phyloP scores from a whole-genome alignment of 2,329 filamentous ascomycete species.

The Beauveria varroae region DNA sequence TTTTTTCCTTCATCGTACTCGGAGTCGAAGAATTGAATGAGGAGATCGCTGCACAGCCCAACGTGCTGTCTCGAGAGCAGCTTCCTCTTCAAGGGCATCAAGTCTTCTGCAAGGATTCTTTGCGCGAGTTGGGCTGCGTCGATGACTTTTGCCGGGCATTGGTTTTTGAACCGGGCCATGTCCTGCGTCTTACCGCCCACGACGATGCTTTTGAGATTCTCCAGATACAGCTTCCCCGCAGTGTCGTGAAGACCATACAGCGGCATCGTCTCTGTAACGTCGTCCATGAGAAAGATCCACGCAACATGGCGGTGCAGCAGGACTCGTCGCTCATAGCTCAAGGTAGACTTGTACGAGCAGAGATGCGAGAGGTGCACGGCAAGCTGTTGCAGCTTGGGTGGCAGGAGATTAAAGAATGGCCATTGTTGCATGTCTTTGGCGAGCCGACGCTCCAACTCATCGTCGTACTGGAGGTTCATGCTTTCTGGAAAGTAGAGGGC shows the following conservation, averaged over 20 bases:
- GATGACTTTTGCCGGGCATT: not conserved
- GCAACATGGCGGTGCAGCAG: conserved; percentile 4
- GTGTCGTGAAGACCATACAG: conserved; percentile 3
- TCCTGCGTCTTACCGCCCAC: not conserved
- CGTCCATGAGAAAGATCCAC: conserved; percentile 9
- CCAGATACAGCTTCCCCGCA: conserved; percentile 2
- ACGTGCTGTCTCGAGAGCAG: not conserved
- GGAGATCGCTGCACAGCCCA: not conserved
- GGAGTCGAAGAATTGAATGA: conserved; percentile 3
- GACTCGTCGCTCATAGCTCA: conserved; percentile 4
- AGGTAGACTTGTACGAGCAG: not conserved
- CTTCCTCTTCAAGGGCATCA: conserved; percentile 4
- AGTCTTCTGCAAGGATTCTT: not conserved
- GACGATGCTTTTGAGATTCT: conserved; percentile 5
- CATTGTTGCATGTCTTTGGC: not conserved
- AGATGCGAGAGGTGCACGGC: not conserved
- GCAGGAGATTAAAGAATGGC: conserved; percentile 35
- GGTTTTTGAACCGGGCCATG: not conserved
- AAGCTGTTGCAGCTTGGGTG: not conserved
- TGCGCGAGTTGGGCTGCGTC: not conserved
- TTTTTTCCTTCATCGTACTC: conserved; percentile 1
- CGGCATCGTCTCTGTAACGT: conserved; percentile 5
- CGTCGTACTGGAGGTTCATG: not conserved
- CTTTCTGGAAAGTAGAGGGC: not conserved
- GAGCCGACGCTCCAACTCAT: not conserved